A percentile compares a stretch with the other conserved stretches of the same genome.
These are phyloP conservation scores for Phenoliferia sp. DNA, from an alignment of 1,284 basidiomycete genomes.

Conservation along the genomic window DNA sequence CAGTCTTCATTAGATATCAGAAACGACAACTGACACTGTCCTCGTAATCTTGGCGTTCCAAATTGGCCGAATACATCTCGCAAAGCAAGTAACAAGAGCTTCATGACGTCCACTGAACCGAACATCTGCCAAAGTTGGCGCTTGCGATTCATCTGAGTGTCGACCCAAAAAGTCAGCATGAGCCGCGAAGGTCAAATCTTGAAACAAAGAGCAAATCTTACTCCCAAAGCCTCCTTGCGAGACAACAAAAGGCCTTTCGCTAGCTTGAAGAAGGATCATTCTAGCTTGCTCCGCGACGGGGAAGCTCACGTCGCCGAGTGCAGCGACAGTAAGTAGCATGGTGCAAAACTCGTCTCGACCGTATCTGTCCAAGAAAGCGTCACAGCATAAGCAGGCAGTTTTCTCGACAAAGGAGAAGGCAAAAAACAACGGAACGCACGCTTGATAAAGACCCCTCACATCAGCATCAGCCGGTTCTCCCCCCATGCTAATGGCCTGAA, in stretches of 20 bases:
- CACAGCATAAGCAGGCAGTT: background rate
- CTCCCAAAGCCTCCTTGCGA: slow-evolving; percentile 52
- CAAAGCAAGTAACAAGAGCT: slow-evolving; percentile 80
- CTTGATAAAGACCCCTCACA: slow-evolving; percentile 35
- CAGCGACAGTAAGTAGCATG: slow-evolving; percentile 71
- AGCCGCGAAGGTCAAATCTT: background rate
- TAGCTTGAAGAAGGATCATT: slow-evolving; percentile 75
- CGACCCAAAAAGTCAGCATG: background rate
- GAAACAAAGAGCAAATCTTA: background rate
- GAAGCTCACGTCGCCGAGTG: slow-evolving; percentile 15
- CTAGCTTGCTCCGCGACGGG: slow-evolving; percentile 60
- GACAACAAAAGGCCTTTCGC: slow-evolving; percentile 70
- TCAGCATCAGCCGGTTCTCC: slow-evolving; percentile 32
- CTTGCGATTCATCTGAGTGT: background rate
- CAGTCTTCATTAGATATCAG: background rate
- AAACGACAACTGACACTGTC: slow-evolving; percentile 49
- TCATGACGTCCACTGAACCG: slow-evolving; percentile 84
- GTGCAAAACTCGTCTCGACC: slow-evolving; percentile 84
- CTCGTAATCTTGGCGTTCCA: slow-evolving; percentile 77
- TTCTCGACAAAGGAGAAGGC: background rate
- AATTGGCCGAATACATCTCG: slow-evolving; percentile 75
- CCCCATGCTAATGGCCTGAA: slow-evolving; percentile 39
- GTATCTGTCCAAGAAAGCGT: slow-evolving; percentile 53
- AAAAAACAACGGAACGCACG: slow-evolving; percentile 28
- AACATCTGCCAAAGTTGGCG: slow-evolving; percentile 53